These are phyloP conservation scores for Litchi chinensis DNA, from an alignment of 345 rosid species.

Conservation along the genomic window DNA sequence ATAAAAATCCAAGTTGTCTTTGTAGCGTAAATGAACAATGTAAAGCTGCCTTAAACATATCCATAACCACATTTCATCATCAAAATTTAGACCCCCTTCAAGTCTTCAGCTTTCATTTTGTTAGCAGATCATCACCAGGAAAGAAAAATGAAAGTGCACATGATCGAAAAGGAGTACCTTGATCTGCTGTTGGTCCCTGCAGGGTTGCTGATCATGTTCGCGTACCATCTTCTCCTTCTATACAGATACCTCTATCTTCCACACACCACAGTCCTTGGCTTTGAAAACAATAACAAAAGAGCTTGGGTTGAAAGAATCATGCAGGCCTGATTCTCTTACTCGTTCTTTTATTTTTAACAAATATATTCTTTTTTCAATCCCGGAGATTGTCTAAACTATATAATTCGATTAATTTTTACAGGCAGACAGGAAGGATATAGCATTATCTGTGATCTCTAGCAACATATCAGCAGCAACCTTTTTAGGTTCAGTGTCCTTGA, in stretches of 20 bases:
- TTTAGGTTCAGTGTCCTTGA: slow-evolving; percentile 58
- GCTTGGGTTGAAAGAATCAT: slow-evolving; percentile 77
- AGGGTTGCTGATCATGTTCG: slow-evolving; percentile 57
- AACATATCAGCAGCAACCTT: slow-evolving; percentile 67
- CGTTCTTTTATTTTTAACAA: background rate
- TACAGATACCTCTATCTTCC: slow-evolving; percentile 61
- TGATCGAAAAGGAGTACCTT: slow-evolving; percentile 51
- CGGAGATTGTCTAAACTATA: too few relatives aligned
- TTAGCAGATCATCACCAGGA: background rate
- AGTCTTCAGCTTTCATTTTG: background rate
- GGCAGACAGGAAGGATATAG: slow-evolving; percentile 43
- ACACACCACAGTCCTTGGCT: slow-evolving; percentile 63
- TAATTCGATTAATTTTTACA: slow-evolving; percentile 18
- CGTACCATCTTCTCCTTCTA: slow-evolving; percentile 62
- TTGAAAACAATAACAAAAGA: slow-evolving; percentile 66
- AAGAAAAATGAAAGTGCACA: background rate
- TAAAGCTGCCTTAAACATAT: slow-evolving; percentile 11
- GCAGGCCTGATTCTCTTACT: slow-evolving; percentile 41
- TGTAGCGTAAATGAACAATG: slow-evolving; percentile 13
- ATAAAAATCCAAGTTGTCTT: slow-evolving; percentile 23
- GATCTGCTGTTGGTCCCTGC: slow-evolving; percentile 73
- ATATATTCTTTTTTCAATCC: too few relatives aligned
- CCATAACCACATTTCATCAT: background rate
- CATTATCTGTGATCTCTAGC: slow-evolving; percentile 51
- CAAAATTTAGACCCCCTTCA: background rate